phyloP scores from a whole-genome alignment of 179 eudicot species.

The Kewa caespitosa region DNA sequence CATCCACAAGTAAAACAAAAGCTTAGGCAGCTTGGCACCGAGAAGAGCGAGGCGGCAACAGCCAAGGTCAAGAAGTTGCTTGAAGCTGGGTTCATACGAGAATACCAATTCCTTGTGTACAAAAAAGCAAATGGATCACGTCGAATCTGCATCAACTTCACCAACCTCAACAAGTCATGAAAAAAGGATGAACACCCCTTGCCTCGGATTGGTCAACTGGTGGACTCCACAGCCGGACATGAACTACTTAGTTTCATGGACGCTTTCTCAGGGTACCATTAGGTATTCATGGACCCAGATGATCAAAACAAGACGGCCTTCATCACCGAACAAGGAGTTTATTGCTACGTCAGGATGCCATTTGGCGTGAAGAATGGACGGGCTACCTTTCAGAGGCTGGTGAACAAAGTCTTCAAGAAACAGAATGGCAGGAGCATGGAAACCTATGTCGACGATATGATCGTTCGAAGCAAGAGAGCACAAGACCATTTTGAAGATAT shows the following conservation, averaged over 20 bases:
- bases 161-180: neutral
- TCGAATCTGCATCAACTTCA: slow-evolving; percentile 9
- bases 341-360: neutral
- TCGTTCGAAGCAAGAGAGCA: neutral
- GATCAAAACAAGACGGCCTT: neutral
- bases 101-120: neutral
- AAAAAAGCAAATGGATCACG: neutral
- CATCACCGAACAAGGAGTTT: neutral
- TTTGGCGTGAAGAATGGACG: neutral
- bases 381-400: neutral
- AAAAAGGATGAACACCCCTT: neutral
- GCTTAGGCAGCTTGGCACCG: neutral
- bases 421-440: neutral
- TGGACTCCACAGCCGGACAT: neutral
- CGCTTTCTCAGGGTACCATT: slow-evolving; percentile 11
- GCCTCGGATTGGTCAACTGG: neutral
- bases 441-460: neutral
- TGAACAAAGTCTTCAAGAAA: neutral
- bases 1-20: too few species aligned
- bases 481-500: neutral
- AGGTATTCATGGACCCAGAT: neutral
- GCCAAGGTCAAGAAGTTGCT: neutral
- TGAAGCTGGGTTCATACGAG: neutral
- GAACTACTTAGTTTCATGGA: slow-evolving; percentile 4
- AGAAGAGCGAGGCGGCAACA: neutral